These are phyloP conservation scores for Chamaecyparis obtusa DNA, from an alignment of 75 land plant species.

Conservation along the genomic window DNA sequence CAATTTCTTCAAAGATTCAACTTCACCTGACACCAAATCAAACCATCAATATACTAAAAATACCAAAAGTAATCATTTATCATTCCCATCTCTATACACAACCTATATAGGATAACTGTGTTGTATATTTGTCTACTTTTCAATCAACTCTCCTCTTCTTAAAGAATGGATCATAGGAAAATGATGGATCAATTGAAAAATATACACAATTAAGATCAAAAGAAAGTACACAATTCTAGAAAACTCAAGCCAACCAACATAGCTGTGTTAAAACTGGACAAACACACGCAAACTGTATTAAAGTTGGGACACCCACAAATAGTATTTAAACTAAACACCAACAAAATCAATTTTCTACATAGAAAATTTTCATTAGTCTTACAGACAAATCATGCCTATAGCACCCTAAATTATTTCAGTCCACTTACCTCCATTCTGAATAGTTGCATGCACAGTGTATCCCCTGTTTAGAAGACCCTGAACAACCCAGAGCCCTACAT, in stretches of 20 bases:
- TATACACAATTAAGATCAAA: too few species aligned
- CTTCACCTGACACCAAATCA: neutral
- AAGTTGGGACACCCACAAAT: too few species aligned
- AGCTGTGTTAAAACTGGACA: too few species aligned
- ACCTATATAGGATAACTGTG: neutral
- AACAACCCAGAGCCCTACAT: slow-evolving; percentile 37
- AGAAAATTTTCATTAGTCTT: neutral
- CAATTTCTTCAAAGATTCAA: slow-evolving; percentile 5
- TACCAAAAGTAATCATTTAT: neutral
- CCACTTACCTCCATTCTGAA: slow-evolving; percentile 19
- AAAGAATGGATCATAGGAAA: too few species aligned
- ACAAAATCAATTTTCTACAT: neutral
- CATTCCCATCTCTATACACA: neutral
- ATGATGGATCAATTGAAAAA: too few species aligned
- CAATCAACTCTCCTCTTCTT: too few species aligned
- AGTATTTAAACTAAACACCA: neutral
- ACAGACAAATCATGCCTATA: neutral
- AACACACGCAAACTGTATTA: too few species aligned
- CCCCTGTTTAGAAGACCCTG: slow-evolving; percentile 46
- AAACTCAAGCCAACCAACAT: too few species aligned
- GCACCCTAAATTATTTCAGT: neutral
- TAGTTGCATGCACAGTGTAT: slow-evolving; percentile 54
- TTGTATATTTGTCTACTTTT: too few species aligned
- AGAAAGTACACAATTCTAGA: too few species aligned
- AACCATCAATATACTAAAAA: neutral